Evolutionary conservation across 495 filamentous ascomycete species (phyloP).

Genomic region (Podospora australis): DNA sequence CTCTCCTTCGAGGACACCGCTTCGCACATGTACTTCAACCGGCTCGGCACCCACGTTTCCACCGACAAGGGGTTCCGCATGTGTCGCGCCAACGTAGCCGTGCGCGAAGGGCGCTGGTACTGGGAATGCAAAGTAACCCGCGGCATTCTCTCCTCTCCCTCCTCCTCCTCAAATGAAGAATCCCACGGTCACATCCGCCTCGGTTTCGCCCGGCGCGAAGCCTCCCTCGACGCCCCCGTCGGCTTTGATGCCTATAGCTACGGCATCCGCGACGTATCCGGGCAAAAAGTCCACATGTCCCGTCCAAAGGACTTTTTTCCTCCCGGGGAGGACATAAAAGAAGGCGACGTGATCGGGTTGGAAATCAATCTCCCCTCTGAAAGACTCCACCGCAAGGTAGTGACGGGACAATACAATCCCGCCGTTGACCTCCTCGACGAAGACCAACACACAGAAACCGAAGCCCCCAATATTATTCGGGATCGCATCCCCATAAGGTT

Average conservation of each 20-base stretch:
- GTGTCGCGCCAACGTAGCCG: conserved; percentile 82
- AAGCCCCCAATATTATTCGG: conserved; percentile 71
- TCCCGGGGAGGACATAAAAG: conserved; percentile 58
- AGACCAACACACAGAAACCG: conserved; percentile 33
- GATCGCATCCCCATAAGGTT: conserved; percentile 92
- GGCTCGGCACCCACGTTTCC: conserved; percentile 53
- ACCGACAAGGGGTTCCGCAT: conserved; percentile 78
- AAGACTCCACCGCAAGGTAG: conserved; percentile 77
- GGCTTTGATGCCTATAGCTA: conserved; percentile 97
- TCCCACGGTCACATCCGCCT: conserved; percentile 74
- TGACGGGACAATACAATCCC: conserved; percentile 79
- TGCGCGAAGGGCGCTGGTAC: conserved; percentile 86
- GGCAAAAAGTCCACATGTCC: conserved; percentile 90
- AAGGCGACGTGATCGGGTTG: conserved; percentile 92
- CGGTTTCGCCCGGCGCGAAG: conserved; percentile 85
- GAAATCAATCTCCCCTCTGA: conserved; percentile 87
- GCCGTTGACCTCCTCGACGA: conserved; percentile 61
- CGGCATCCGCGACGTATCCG: conserved; percentile 78
- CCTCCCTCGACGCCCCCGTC: conserved; percentile 84
- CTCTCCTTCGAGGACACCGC: conserved; percentile 91
- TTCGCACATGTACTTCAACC: conserved; percentile 63
- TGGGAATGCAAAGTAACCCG: conserved; percentile 87
- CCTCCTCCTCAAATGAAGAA: conserved; percentile 35
- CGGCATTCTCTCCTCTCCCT: conserved; percentile 41
- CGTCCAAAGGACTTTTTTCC: conserved; percentile 84